Evolutionary conservation across 73 alveolate species (phyloP), one percentile per base, ranked within the genome.

Genomic region (Paramecium octaurelia): DNA sequence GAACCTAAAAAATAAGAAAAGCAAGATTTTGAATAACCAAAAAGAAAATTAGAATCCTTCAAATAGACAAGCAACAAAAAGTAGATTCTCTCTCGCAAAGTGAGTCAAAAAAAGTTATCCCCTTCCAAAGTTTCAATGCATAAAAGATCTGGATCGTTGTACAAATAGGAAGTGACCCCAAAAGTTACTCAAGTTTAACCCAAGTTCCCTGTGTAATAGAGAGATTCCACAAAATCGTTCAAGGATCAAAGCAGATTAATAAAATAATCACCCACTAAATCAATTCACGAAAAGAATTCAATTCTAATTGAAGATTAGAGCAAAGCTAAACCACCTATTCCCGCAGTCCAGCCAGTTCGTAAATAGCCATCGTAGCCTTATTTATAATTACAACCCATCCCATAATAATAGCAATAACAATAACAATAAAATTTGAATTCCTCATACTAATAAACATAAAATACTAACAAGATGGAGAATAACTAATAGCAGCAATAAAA

Each of bases 251-350:
- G 64, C 8, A 29, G 60, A 29, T 38, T 75, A 75, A 75, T 75
- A 1, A 80, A 80, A 10, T 36, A 43, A 80, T 80, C 91, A 5
- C 91, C 91, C 18, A 21, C 70, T 18, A 80, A 80, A 80, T 31
- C 91, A 44, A 80, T 80, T 12, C 91, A 21, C 20, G 50, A 44
- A 18, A 43, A 44, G 20, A 34, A 80, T 42, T 80, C 91, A 44
- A 80, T 80, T 42, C 50, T 80, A 8, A 80, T 80, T 44, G 70
- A 80, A 24, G 91, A 80, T 80, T 24, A 80, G 34, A 80, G 76
- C 7, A 80, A 64, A 44, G 18, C 24, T 7, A 80, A 43, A 44
- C 46, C 54, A 73, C 34, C 54, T 8, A 46, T 23, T n/a, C 91
- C 42, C 12, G 4, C 14, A 5, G 36, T 38, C 38, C 18, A 21